phyloP scores from a whole-genome alignment of 2,329 filamentous ascomycete species.

The Alternaria brassicae region DNA sequence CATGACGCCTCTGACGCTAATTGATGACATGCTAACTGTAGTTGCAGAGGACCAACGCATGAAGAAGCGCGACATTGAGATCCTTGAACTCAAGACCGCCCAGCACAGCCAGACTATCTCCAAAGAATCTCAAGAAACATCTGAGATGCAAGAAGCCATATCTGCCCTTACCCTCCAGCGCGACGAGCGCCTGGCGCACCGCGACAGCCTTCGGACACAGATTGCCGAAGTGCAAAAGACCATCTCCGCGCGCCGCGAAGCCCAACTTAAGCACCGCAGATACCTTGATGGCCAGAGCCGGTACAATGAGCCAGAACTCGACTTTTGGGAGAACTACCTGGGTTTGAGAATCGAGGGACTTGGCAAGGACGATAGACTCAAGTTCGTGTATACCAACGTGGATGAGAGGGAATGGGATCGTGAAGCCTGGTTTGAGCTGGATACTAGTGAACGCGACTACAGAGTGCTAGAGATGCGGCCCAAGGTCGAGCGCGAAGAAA shows the following conservation, averaged over 20 bases:
- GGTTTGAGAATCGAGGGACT: conserved; percentile 90
- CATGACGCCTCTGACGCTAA: not conserved
- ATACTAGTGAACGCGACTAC: conserved; percentile 82
- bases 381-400: conserved; percentile 88
- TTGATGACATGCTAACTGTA: conserved; percentile 9
- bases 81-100: conserved; percentile 73
- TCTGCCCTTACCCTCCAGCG: conserved; percentile 63
- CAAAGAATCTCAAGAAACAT: conserved; percentile 77
- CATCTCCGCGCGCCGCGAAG: conserved; percentile 73
- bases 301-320: conserved; percentile 90
- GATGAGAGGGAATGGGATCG: conserved; percentile 86
- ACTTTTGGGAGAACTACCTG: conserved; percentile 94
- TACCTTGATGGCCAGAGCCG: conserved; percentile 83
- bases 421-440: conserved; percentile 93
- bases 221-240: conserved; percentile 71
- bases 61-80: conserved; percentile 86
- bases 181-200: conserved; percentile 61
- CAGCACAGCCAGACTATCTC: conserved; percentile 76
- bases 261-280: conserved; percentile 73
- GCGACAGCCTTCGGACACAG: conserved; percentile 63
- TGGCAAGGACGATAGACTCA: conserved; percentile 81
- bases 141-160: conserved; percentile 68
- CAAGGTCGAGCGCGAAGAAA: conserved; percentile 78
- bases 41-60: conserved; percentile 84
- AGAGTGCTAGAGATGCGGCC: conserved; percentile 82